Base-by-base conservation (phyloP, 805 yeast genomes). In the Candida oleophila region DNA sequence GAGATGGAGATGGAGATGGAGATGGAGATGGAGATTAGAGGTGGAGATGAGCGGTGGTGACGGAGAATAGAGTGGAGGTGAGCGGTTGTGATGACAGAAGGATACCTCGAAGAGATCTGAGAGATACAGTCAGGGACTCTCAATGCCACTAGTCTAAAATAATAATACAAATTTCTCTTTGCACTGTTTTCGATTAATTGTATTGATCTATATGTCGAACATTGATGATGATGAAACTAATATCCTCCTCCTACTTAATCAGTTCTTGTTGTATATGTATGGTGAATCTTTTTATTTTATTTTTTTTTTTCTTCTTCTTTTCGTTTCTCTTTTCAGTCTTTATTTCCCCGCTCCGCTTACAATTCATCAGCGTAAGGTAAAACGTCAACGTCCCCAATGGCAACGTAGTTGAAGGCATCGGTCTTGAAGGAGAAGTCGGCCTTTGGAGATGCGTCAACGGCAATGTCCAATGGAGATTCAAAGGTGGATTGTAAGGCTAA, bases 291-390 rank as follows among this genome's bases (percentile, higher is more conserved):
- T 25, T 5, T 25, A 7, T 7, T 11, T 25, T 25, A 25, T 7
- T 25, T 7, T 25, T 25, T 25, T 25, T 25, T 25, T 25, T 25
- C 30, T 25, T 25, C 30, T 25, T 25, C 36, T 33, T 33, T 33
- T 14, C 18, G n/a, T 33, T 33, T 33, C 18, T 9, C 11, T 28
- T 28, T 28, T 12, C 32, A 28, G 32, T 12, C 12, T 43, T 42
- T 34, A 37, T 35, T 43, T 38, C 32, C 19, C 16, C 30, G 15
- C 22, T 8, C 8, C n/a, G n/a, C 44, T 56, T 86, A 87, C 72
- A 92, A 84, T 76, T 94, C 97, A 69, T 87, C 90, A 60, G 86
- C 85, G 69, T 77, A 87, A 62, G 99, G 97, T 73, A 92, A 82
- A 55, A 81, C 82, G 64, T 83, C 85, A 51, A 85, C 82, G 69